These are phyloP conservation scores for Metarhizium humberi DNA, from an alignment of 2,329 filamentous ascomycete species.

Conservation along the genomic window DNA sequence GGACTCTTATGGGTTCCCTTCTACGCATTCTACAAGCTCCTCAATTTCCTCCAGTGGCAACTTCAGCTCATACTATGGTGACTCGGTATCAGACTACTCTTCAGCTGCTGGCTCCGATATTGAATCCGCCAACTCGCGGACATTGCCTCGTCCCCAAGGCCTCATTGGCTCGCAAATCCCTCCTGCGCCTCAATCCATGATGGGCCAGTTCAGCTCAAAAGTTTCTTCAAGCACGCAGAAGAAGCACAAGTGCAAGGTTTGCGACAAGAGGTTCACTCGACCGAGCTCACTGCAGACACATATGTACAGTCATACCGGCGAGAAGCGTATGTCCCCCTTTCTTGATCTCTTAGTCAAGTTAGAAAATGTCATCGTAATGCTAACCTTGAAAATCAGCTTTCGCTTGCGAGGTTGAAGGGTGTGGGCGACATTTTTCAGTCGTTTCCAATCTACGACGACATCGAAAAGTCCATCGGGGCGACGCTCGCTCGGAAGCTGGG, in stretches of 20 bases:
- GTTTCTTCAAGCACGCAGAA: constrained; percentile 93
- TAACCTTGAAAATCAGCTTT: constrained; percentile 52
- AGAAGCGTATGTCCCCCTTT: constrained; percentile 70
- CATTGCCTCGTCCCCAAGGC: constrained; percentile 69
- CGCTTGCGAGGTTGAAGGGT: constrained; percentile 87
- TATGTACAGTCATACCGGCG: constrained; percentile 97
- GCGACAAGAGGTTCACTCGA: constrained; percentile 92
- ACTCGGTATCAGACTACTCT: constrained; percentile 88
- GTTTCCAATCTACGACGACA: constrained; percentile 92
- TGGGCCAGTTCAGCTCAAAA: constrained; percentile 97
- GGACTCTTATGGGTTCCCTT: constrained; percentile 87
- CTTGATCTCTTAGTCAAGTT: too few relatives aligned
- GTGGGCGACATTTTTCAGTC: constrained; percentile 91
- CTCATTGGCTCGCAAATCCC: constrained; percentile 54
- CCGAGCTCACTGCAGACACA: constrained; percentile 93
- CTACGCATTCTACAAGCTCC: constrained; percentile 74
- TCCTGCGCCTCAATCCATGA: constrained; percentile 91
- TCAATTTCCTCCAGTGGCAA: constrained; percentile 80
- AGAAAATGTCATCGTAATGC: not conserved
- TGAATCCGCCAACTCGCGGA: constrained; percentile 68
- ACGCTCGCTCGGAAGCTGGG: constrained; percentile 52
- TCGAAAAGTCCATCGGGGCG: constrained; percentile 82
- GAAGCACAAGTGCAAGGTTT: constrained; percentile 99
- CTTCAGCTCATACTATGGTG: constrained; percentile 76
- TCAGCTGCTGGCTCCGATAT: constrained; percentile 73